Conservation (phyloP, 331 rosid species). For the Rosa hybrid region DNA sequence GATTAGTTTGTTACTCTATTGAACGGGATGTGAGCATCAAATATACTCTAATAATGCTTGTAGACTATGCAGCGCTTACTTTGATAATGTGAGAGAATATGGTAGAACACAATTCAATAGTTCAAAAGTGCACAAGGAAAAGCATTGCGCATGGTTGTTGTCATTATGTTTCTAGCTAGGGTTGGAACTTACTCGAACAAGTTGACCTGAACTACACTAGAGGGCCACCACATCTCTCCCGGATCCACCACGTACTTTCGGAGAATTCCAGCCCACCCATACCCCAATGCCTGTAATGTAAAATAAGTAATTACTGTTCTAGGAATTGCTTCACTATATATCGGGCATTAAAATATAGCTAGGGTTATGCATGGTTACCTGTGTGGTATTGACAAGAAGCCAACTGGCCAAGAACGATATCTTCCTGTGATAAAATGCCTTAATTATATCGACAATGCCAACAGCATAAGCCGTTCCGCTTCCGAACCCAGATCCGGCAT, state of each 20-base stretch:
- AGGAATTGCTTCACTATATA: too few relatives aligned
- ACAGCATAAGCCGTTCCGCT: slow-evolving; percentile 35
- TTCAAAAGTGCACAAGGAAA: too few relatives aligned
- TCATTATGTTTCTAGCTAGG: too few relatives aligned
- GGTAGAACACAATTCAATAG: too few relatives aligned
- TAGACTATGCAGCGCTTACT: not conserved
- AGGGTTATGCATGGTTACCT: slow-evolving; percentile 16
- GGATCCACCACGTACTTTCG: slow-evolving; percentile 44
- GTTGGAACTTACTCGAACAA: slow-evolving; percentile 14
- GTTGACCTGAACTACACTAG: slow-evolving; percentile 33
- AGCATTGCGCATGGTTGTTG: too few relatives aligned
- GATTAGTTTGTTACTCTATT: too few relatives aligned
- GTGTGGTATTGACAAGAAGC: slow-evolving; percentile 31
- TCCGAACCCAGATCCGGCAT: slow-evolving; percentile 39
- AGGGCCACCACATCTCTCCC: slow-evolving; percentile 51
- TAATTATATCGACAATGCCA: slow-evolving; percentile 31
- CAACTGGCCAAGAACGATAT: slow-evolving; percentile 34
- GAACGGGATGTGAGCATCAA: too few relatives aligned
- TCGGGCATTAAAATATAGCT: not conserved
- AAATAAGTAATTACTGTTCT: too few relatives aligned
- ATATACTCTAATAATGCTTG: not conserved
- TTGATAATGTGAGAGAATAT: too few relatives aligned
- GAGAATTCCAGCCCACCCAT: slow-evolving; percentile 43
- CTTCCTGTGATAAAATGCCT: slow-evolving; percentile 33
- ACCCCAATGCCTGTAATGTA: slow-evolving; percentile 29